Evolutionary conservation across 257 asterid species (phyloP), one percentile per base, ranked within the genome.

Genomic region (Solanum chmielewskii): DNA sequence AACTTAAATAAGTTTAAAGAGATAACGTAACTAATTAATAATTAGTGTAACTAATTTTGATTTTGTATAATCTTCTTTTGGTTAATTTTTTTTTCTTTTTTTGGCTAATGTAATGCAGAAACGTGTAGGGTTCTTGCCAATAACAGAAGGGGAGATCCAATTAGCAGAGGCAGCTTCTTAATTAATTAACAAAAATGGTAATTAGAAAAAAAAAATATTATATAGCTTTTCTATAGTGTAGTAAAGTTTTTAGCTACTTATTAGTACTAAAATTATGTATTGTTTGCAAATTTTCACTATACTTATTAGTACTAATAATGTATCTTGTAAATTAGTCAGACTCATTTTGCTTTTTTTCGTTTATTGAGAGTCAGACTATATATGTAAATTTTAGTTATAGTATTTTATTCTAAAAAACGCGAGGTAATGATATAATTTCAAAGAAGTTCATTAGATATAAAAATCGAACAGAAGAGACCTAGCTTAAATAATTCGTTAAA

Each of bases 121-220:
- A 84, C 93, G 94, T 86, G 98, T 96, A 78, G 98, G 97, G 75
- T 96, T 96, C 90, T 45, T 91, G 93, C 97, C 99, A 4, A 83
- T 93, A 23, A 90, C 47, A 13, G 97, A 94, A 89, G 94, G 94
- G 80, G 98, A 96, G 89, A 94, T 94, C 73, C 98, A 94, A 27
- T 90, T 91, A 47, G 95, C 94, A 3, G 91, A 91, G 73, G 91
- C 7, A 1, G 62, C 94, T 45, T 91, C 92, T 42, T 93, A 89
- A 23, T 25, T 60, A 60, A 0, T 62, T 23, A 9, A 23, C 0
- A 62, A 27, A 35, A 16, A 18, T n/a, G 10, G 71, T n/a, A 11
- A 75, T 6, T 20, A n/a, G 47, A 9, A 15, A 8, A 12, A 21
- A 62, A 25, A 27, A 33, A 8, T n/a, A 71, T 35, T 71, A 71